phyloP scores from a whole-genome alignment of 306 rosid genomes.

The Begonia fuchsioides region DNA sequence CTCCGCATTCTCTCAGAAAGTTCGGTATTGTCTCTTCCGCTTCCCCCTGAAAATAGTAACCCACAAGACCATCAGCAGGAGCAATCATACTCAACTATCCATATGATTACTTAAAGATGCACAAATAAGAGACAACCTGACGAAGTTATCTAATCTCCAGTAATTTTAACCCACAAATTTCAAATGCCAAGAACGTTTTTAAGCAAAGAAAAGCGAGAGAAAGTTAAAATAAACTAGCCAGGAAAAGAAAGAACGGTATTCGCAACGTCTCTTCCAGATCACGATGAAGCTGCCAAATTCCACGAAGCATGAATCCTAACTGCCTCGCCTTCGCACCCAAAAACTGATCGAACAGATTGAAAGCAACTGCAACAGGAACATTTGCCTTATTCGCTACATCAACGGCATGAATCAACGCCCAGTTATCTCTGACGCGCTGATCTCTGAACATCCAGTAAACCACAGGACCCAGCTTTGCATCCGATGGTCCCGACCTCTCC shows the following conservation, averaged over 20 bases:
- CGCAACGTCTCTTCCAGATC: slow-evolving; percentile 33
- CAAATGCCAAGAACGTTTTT: background rate
- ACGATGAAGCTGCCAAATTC: slow-evolving; percentile 41
- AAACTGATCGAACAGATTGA: slow-evolving; percentile 69
- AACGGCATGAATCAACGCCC: slow-evolving; percentile 89
- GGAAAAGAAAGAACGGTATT: slow-evolving; percentile 66
- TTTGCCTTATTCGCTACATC: slow-evolving; percentile 47
- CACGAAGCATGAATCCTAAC: slow-evolving; percentile 74
- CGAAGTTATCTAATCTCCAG: background rate
- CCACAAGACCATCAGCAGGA: slow-evolving; percentile 6
- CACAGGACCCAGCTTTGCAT: slow-evolving; percentile 41
- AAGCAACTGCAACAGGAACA: slow-evolving; percentile 71
- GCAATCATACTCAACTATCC: too few relatives aligned
- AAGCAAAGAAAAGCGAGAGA: too few relatives aligned
- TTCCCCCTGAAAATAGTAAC: slow-evolving; percentile 39
- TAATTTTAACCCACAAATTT: background rate
- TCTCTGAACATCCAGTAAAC: slow-evolving; percentile 98
- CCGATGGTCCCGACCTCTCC: slow-evolving; percentile 14
- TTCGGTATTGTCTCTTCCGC: slow-evolving; percentile 66
- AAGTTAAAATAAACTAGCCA: slow-evolving; percentile 18
- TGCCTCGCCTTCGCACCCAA: slow-evolving; percentile 84
- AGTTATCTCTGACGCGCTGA: slow-evolving; percentile 70
- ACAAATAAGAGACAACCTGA: too few relatives aligned
- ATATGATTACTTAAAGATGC: too few relatives aligned
- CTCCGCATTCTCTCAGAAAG: slow-evolving; percentile 64